Evolutionary conservation across 257 asterid species (phyloP), one percentile per base, ranked within the genome.

Genomic region (Nemophila menziesii): DNA sequence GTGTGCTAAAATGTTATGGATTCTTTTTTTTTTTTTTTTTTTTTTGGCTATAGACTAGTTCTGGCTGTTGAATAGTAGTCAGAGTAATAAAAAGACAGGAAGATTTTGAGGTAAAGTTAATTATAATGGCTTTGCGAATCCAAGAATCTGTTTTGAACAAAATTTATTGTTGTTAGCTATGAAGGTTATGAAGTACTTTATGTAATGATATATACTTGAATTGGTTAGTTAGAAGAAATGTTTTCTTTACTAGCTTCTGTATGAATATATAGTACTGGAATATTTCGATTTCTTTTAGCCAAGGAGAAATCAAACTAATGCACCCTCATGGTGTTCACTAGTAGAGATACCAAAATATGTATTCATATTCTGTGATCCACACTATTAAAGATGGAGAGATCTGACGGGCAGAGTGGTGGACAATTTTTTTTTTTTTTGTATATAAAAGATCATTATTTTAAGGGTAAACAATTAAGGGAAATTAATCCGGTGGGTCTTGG

Each of bases 191-290:
- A 29, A 29, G 12, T 29, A 29, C 12, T 2, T 29, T 2, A 7
- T 10, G 9, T 5, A 3, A 29, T 29, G 9, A 29, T 29, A 58
- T 62, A 3, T 67, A 83, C 92, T 57, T 78, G 74, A 80, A 67
- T 41, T 78, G 95, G 50, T 73, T 43, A 22, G 93, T 75, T 41
- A 42, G 65, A 55, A 85, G 73, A 55, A 78, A 56, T 63, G 80
- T 22, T 33, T 5, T 54, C 55, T 20, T 65, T 45, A 48, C 52
- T 62, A 27, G 69, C 58, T 62, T 80, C 87, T 54, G 65, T 67
- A 26, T 58, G 67, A 48, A 64, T 54, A 50, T 54, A 65, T 3
- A 85, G 85, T 36, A 75, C 18, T n/a, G 59, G 65, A 24, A 68
- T 68, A 19, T 65, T 73, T 48, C 75, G 51, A 53, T 80, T 80